Conservation (phyloP, 208 protist genomes). For the Entamoeba moshkovskii region DNA sequence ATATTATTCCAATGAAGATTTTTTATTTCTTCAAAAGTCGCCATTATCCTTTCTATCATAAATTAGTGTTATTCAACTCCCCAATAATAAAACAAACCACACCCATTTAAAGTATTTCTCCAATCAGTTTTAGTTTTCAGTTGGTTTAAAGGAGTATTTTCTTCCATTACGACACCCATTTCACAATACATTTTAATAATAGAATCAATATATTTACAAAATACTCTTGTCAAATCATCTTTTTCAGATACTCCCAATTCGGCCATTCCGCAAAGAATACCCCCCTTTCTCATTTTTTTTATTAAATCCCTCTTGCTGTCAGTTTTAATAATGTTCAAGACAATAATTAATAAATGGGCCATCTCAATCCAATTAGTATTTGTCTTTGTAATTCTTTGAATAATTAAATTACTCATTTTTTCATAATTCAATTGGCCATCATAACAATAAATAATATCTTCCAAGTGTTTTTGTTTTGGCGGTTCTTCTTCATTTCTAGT, state of each 20-base stretch:
- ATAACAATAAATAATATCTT: background rate
- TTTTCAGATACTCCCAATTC: background rate
- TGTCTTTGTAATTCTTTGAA: background rate
- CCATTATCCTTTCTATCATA: too few relatives aligned
- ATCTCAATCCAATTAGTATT: background rate
- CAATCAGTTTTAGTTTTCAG: background rate
- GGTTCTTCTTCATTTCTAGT: background rate
- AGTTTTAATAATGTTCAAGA: background rate
- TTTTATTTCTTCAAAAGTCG: too few relatives aligned
- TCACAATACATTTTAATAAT: background rate
- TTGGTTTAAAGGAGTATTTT: background rate
- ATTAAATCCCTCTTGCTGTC: background rate
- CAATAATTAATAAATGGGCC: background rate
- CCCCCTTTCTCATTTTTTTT: background rate
- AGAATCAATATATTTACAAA: background rate
- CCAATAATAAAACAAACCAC: too few relatives aligned
- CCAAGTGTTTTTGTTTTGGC: background rate
- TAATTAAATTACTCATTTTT: background rate
- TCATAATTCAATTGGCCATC: background rate
- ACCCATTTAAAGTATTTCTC: background rate
- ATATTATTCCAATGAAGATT: too few relatives aligned
- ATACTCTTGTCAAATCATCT: background rate
- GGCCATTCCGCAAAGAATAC: background rate
- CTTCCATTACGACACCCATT: background rate
- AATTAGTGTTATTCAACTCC: too few relatives aligned